Evolutionary conservation across 208 protist genomes (phyloP).

Genomic region (Trypanosoma cruzi): DNA sequence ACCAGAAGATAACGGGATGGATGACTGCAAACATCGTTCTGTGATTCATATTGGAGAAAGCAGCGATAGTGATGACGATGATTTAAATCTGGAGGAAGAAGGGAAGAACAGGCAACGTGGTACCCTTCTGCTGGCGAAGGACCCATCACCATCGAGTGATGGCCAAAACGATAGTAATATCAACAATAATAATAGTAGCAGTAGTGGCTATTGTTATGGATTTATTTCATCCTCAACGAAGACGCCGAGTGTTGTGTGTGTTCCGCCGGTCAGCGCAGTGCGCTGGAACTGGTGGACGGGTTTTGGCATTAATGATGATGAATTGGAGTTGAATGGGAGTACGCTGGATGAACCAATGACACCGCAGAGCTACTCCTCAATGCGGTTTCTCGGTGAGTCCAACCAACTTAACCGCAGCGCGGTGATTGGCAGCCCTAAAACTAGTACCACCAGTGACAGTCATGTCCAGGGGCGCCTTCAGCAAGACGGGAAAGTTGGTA

Average conservation of each 20-base stretch:
- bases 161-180: background rate
- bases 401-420: background rate
- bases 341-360: constrained; percentile 54
- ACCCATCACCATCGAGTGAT: background rate
- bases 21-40: too few relatives aligned
- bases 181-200: constrained; percentile 5
- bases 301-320: constrained; percentile 25
- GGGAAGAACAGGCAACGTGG: too few relatives aligned
- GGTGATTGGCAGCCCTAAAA: background rate
- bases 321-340: constrained; percentile 20
- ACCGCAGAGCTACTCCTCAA: constrained; percentile 45
- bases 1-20: too few relatives aligned
- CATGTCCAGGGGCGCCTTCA: background rate
- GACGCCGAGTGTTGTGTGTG: background rate
- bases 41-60: too few relatives aligned
- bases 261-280: constrained; percentile 1
- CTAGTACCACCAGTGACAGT: background rate
- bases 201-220: background rate
- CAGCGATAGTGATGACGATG: too few relatives aligned
- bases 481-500: too few relatives aligned
- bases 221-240: background rate
- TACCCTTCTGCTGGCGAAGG: too few relatives aligned
- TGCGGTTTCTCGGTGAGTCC: constrained; percentile 12
- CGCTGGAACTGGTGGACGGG: background rate
- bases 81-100: too few relatives aligned